phyloP scores from a whole-genome alignment of 108 stramenopile genomes.

The Nannochloropsis oceanica region DNA sequence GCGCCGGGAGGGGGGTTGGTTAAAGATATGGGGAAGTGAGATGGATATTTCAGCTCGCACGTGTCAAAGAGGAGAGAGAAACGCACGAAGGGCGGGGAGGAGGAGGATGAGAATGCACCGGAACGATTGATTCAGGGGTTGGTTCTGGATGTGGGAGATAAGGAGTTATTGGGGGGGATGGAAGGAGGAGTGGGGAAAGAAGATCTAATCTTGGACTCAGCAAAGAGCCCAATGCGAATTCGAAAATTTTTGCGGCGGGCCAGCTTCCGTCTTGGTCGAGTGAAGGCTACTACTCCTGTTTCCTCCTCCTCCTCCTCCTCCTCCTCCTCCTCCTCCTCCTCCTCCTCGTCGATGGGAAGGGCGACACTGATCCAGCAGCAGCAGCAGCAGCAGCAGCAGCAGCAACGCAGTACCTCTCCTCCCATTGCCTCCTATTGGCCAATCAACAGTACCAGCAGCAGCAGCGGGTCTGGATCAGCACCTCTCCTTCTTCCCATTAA shows the following conservation, averaged over 20 bases:
- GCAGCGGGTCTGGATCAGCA: no score
- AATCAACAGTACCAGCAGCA: no score
- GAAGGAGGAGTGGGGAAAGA: neutral
- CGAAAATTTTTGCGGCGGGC: neutral
- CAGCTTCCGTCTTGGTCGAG: neutral
- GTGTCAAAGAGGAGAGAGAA: neutral
- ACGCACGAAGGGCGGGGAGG: neutral
- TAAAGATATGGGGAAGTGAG: no score
- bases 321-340: neutral
- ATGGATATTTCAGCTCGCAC: no score
- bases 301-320: neutral
- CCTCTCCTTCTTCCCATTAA: no score
- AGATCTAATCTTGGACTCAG: neutral
- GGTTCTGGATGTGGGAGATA: neutral
- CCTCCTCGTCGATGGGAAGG: neutral
- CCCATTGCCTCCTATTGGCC: neutral
- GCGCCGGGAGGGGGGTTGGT: no score
- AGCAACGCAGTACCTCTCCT: neutral
- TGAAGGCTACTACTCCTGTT: neutral
- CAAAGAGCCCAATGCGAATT: neutral
- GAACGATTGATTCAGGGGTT: neutral
- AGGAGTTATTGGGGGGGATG: neutral
- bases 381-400: neutral
- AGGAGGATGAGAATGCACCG: neutral
- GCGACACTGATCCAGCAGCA: neutral